These are phyloP conservation scores for Alternaria sp. DNA, from an alignment of 2,329 filamentous ascomycete genomes.

Conservation along the genomic window DNA sequence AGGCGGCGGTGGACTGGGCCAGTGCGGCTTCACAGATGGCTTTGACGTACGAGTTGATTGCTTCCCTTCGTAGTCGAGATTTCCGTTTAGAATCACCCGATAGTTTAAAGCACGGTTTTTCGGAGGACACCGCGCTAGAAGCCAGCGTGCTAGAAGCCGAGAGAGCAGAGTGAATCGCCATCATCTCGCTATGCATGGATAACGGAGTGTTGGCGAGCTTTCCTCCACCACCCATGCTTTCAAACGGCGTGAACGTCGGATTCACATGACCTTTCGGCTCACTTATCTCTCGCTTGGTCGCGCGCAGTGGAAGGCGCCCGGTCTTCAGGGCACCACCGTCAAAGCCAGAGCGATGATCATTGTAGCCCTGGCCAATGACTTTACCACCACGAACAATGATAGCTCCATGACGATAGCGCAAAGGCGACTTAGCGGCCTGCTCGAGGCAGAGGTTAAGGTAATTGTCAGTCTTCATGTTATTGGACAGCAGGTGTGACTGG, in stretches of 20 bases:
- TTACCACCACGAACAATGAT: constrained; percentile 62
- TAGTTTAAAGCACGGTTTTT: constrained; percentile 61
- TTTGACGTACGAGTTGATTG: constrained; percentile 55
- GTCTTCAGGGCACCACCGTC: constrained; percentile 59
- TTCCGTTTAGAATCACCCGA: constrained; percentile 57
- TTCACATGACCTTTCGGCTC: background rate
- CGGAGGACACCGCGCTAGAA: constrained; percentile 51
- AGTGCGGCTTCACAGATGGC: constrained; percentile 49
- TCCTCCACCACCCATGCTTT: constrained; percentile 48
- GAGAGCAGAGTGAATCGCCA: constrained; percentile 61
- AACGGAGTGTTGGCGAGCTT: constrained; percentile 52
- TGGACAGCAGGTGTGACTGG: background rate
- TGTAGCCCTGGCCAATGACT: constrained; percentile 60
- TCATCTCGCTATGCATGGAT: constrained; percentile 64
- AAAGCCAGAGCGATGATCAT: constrained; percentile 58
- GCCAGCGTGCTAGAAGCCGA: constrained; percentile 54
- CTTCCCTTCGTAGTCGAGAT: constrained; percentile 51
- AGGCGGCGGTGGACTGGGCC: constrained; percentile 36
- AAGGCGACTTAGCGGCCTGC: constrained; percentile 58
- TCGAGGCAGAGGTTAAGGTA: constrained; percentile 60
- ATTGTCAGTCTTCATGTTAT: constrained; percentile 54
- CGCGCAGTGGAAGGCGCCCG: constrained; percentile 43
- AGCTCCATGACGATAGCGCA: constrained; percentile 59
- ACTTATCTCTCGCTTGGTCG: constrained; percentile 19
- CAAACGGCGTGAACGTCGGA: constrained; percentile 50